Evolutionary conservation across 1,139 yeast genomes (phyloP), one percentile per base, ranked within the genome.

Genomic region (Hansenula anomala): DNA sequence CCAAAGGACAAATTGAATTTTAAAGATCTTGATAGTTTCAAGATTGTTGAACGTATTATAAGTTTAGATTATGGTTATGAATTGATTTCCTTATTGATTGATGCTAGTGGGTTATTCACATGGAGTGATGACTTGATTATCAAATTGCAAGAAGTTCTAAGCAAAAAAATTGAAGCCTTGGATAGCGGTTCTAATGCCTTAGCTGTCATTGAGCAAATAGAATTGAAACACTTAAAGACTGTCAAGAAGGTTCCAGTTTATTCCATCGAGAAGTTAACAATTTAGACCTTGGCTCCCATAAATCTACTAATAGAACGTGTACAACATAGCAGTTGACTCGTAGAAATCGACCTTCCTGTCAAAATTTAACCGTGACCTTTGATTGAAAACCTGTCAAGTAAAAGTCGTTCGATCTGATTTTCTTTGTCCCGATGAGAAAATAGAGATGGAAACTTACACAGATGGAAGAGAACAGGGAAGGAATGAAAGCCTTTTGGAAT

Each of bases 91-190:
- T 69, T 80, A 26, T 69, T 84, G 34, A 71, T 85, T 40, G 94
- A 84, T 57, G 79, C 85, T 7, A 84, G 82, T 39, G 94, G 94
- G 0, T 61, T 84, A 34, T 76, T 82, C 52, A 74, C 80, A 28
- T 80, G 85, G 77, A 71, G 73, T 37, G 65, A 64, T 22, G 64
- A 64, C 11, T 69, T 78, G 33, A 62, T 82, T 30, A 55, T 59
- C 14, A 66, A 63, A 31, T 61, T 83, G 42, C 64, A 69, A 20
- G 56, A 52, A 17, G 64, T 71, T 18, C 66, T 83, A 10, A 70
- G 69, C 38, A 49, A 57, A 11, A 78, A 78, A 54, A 67, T 81
- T 25, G 68, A 67, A 14, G 64, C 77, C 2, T 57, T 80, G 39
- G 67, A 71, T 34, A 60, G 66, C 20, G 78, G 78, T 42, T 66